A percentile compares a stretch with the other conserved stretches of the same genome.
These are phyloP conservation scores for Botryotinia narcissicola DNA, from an alignment of 2,329 filamentous ascomycete genomes.

Conservation along the genomic window DNA sequence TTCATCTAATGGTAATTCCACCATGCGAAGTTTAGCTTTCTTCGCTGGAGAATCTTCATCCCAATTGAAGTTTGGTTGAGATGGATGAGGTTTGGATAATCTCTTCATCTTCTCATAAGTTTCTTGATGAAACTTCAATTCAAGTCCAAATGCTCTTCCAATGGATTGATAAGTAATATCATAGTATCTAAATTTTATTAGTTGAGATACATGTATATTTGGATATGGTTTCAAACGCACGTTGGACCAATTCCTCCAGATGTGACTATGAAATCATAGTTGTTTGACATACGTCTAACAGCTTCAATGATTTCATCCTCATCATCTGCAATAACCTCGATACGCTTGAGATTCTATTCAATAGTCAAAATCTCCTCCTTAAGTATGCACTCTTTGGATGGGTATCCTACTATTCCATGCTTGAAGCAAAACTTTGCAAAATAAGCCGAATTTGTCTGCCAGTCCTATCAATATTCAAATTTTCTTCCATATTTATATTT, in stretches of 20 bases:
- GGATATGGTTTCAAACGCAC: slow-evolving; percentile 42
- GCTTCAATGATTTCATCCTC: slow-evolving; percentile 85
- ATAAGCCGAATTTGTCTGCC: slow-evolving; percentile 61
- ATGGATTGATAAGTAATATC: slow-evolving; percentile 97
- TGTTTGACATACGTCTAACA: slow-evolving; percentile 78
- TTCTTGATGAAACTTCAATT: slow-evolving; percentile 72
- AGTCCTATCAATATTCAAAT: slow-evolving; percentile 26
- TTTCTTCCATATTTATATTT: background rate
- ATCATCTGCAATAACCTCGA: slow-evolving; percentile 93
- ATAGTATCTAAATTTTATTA: slow-evolving; percentile 65
- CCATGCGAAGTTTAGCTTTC: slow-evolving; percentile 86
- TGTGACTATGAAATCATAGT: slow-evolving; percentile 93
- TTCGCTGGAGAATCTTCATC: slow-evolving; percentile 74
- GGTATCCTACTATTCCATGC: slow-evolving; percentile 52
- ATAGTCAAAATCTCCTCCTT: slow-evolving; percentile 49
- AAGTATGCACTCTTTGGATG: slow-evolving; percentile 53
- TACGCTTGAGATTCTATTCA: slow-evolving; percentile 66
- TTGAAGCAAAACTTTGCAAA: slow-evolving; percentile 65
- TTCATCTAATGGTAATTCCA: slow-evolving; percentile 76
- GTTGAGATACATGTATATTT: background rate
- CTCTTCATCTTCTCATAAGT: slow-evolving; percentile 81
- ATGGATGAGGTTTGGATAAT: slow-evolving; percentile 70
- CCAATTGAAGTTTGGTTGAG: slow-evolving; percentile 78
- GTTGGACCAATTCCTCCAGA: slow-evolving; percentile 95
- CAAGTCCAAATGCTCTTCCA: slow-evolving; percentile 79